Conservation (phyloP, 2,329 filamentous ascomycete genomes). For the Alternaria sp. region DNA sequence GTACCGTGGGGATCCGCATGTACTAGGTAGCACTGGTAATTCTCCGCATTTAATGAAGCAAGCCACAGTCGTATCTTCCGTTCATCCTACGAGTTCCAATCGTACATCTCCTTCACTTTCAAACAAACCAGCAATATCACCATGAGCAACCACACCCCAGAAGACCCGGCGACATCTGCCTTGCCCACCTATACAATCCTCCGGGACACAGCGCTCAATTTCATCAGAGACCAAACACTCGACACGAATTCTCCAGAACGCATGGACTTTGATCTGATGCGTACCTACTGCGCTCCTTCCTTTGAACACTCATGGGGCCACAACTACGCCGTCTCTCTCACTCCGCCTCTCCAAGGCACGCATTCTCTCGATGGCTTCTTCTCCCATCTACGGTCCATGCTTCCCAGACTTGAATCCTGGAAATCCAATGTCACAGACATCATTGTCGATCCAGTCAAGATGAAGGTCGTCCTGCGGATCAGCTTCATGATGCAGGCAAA, state of each 20-base stretch:
- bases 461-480: conserved; percentile 27
- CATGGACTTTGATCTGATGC: conserved; percentile 25
- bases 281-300: conserved; percentile 18
- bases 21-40: background rate
- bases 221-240: conserved; percentile 21
- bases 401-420: conserved; percentile 30
- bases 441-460: conserved; percentile 35
- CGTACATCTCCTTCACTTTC: background rate
- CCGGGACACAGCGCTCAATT: conserved; percentile 19
- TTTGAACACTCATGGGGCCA: conserved; percentile 41
- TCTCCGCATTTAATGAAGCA: background rate
- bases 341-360: conserved; percentile 26
- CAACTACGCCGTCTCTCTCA: conserved; percentile 30
- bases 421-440: conserved; percentile 22
- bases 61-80: background rate
- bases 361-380: conserved; percentile 27
- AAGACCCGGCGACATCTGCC: background rate
- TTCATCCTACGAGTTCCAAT: background rate
- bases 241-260: background rate
- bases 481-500: conserved; percentile 35
- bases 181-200: conserved; percentile 18
- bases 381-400: conserved; percentile 29
- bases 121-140: background rate
- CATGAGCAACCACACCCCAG: background rate
- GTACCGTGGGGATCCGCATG: background rate